Evolutionary conservation across 345 rosid genomes (phyloP).

Genomic region (Gossypium ekmanianum): DNA sequence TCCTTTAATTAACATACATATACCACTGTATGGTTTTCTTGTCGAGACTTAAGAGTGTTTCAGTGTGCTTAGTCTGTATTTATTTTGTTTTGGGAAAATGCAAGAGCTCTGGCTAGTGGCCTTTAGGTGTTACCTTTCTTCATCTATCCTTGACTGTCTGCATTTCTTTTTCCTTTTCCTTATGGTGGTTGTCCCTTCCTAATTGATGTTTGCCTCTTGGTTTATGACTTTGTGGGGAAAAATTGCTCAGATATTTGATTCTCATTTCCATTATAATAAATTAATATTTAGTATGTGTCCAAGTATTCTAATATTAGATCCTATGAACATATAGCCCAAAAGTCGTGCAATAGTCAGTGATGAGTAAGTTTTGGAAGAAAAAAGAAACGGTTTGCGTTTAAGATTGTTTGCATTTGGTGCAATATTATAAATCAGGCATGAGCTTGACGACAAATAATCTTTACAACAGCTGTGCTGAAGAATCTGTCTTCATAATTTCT

Average conservation of each 20-base stretch:
- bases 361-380: too few species aligned
- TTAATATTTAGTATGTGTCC: neutral
- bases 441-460: too few species aligned
- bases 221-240: neutral
- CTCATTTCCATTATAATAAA: neutral
- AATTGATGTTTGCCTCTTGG: neutral
- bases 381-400: too few species aligned
- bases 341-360: too few species aligned
- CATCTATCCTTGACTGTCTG: neutral
- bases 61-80: neutral
- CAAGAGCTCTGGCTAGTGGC: neutral
- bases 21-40: neutral
- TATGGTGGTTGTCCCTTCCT: neutral
- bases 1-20: constrained; percentile 32
- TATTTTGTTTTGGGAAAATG: neutral
- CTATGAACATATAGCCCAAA: neutral
- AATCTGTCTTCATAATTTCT: neutral
- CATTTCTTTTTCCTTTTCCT: too few species aligned
- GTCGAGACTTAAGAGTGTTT: neutral
- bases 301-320: neutral
- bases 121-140: neutral
- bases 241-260: neutral
- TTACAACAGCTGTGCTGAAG: neutral
- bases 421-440: too few species aligned
- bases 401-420: too few species aligned